Percentiles rank a stretch among this genome's conserved stretches.
Evolutionary conservation across 768 basidiomycete genomes (phyloP).

Genomic region (Termitomyces sp.): DNA sequence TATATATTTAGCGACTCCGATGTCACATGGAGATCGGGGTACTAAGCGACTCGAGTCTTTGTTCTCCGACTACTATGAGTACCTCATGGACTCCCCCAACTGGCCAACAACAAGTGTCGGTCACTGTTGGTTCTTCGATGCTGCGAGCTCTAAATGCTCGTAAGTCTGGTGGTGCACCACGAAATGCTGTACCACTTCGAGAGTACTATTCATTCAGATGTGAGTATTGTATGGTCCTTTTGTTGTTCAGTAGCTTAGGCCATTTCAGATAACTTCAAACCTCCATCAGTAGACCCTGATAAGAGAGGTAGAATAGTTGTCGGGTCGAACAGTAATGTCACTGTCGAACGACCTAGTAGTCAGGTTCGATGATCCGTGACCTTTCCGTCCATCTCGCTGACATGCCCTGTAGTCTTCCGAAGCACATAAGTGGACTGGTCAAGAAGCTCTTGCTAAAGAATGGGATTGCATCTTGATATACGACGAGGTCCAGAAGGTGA

Average conservation of each 20-base stretch:
- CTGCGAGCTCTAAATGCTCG: slow-evolving; percentile 66
- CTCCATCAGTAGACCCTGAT: slow-evolving; percentile 61
- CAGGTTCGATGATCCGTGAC: slow-evolving; percentile 42
- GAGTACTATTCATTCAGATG: slow-evolving; percentile 81
- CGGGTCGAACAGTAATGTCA: slow-evolving; percentile 45
- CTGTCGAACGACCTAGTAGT: slow-evolving; percentile 61
- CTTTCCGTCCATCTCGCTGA: not conserved
- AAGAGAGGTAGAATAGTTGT: slow-evolving; percentile 67
- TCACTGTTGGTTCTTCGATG: slow-evolving; percentile 52
- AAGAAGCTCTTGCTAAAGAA: slow-evolving; percentile 58
- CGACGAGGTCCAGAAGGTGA: slow-evolving; percentile 69
- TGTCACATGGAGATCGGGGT: slow-evolving; percentile 1
- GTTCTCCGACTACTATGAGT: slow-evolving; percentile 30
- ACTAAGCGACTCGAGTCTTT: not conserved
- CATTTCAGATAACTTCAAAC: slow-evolving; percentile 68
- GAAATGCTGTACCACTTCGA: slow-evolving; percentile 43
- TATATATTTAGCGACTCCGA: not conserved
- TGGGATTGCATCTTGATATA: slow-evolving; percentile 78
- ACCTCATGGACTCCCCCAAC: slow-evolving; percentile 52
- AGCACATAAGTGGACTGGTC: slow-evolving; percentile 52
- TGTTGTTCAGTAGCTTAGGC: not conserved
- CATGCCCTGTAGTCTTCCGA: slow-evolving; percentile 40
- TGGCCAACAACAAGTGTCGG: slow-evolving; percentile 56
- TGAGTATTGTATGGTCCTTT: slow-evolving; percentile 30
- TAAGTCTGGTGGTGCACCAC: slow-evolving; percentile 52